Base-by-base conservation (phyloP, 345 rosid species). In the Balakata baccata region DNA sequence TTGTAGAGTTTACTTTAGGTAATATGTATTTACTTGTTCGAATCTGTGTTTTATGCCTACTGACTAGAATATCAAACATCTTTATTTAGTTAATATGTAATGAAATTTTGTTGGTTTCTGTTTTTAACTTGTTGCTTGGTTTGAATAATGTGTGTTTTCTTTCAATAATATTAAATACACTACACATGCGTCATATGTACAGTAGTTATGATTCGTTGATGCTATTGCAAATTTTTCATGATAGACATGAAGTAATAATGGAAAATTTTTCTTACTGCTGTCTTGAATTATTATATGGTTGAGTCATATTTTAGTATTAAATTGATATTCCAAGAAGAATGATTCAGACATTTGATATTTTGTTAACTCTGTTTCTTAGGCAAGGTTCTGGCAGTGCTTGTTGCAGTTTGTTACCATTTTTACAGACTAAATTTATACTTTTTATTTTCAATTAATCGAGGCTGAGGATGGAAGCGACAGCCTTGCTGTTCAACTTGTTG, bases 321-420 rank as follows among this genome's bases (percentile, higher is more conserved):
- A 51, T 68, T 11, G 3, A 46, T 62, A 39, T 37, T 17, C 62
- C 38, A 72, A 50, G 37, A 29, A 45, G 37, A n/a, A 46, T 43
- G 64, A 54, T 57, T 62, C 60, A 43, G 61, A 54, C 65, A 68
- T 37, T 74, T 64, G 78, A 68, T 66, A 29, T 46, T 68, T 49
- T 73, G 47, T 61, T 64, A 20, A 69, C 38, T 69, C 77, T 75
- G 51, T 78, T 78, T 71, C 68, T 62, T 47, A 95, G 99, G 88
- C 99, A 93, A 88, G 99, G 99, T 78, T 95, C 99, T 64, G 98
- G 99, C 77, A 95, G 99, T 85, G 97, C 99, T 78, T 95, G 99
- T 81, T 98, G 97, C 75, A 95, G 99, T 86, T 85, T 95, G 66
- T 91, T 79, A 82, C 49, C 50, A 14, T 50, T 72, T 66, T 73